Evolutionary conservation across 164 flowering plant species (phyloP).

Genomic region (Dillenia suffruticosa): DNA sequence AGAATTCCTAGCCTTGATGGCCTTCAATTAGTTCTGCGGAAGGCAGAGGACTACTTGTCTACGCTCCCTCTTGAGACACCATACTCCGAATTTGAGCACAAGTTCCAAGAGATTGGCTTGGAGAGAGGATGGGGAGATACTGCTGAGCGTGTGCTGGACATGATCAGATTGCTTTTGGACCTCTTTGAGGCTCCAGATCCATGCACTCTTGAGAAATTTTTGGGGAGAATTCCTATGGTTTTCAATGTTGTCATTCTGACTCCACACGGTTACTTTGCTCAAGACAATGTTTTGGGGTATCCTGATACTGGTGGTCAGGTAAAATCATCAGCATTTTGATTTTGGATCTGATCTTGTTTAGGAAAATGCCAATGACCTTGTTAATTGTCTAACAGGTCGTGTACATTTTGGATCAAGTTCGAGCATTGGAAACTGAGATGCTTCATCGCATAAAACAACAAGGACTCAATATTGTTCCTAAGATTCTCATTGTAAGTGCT

Average conservation of each 20-base stretch:
- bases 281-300: conserved; percentile 72
- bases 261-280: conserved; percentile 91
- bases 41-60: conserved; percentile 38
- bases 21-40: conserved; percentile 34
- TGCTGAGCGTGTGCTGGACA: conserved; percentile 43
- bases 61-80: conserved; percentile 33
- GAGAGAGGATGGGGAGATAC: conserved; percentile 77
- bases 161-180: conserved; percentile 64
- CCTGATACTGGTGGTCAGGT: conserved; percentile 96
- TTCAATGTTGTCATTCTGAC: conserved; percentile 82
- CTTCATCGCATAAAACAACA: conserved; percentile 66
- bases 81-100: conserved; percentile 34
- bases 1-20: conserved; percentile 9
- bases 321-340: neutral
- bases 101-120: conserved; percentile 60
- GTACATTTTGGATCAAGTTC: conserved; percentile 86
- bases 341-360: neutral
- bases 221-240: conserved; percentile 74
- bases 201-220: conserved; percentile 68
- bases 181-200: conserved; percentile 87
- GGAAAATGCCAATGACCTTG: neutral
- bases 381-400: conserved; percentile 41
- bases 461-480: conserved; percentile 68
- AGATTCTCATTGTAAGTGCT: conserved; percentile 58
- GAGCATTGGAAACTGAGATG: conserved; percentile 81